Percentiles rank a stretch among this genome's conserved stretches.
Evolutionary conservation across 768 basidiomycete genomes (phyloP).

Genomic region (Leccinellum albellum): DNA sequence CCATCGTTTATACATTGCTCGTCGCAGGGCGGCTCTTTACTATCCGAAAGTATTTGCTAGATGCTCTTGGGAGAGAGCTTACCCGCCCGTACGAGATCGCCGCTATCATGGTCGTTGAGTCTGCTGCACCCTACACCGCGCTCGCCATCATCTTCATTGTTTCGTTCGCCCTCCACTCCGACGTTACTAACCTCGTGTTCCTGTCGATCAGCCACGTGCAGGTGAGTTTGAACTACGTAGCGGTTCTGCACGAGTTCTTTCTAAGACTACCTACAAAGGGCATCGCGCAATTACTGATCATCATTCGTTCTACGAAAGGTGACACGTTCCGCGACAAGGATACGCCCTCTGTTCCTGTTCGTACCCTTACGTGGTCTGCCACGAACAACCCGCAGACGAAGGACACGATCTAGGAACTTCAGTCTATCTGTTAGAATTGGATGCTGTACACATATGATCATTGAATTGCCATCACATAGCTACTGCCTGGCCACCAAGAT

Average conservation of each 20-base stretch:
- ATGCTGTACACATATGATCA: no score
- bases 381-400: not conserved
- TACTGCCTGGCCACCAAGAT: no score
- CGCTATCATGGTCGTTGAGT: conserved; percentile 35
- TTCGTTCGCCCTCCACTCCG: conserved; percentile 20
- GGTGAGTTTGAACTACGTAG: conserved; percentile 15
- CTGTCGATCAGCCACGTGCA: conserved; percentile 31
- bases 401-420: not conserved
- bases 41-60: not conserved
- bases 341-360: not conserved
- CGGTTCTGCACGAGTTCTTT: not conserved
- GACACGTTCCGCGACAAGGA: conserved; percentile 11
- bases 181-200: conserved; percentile 33
- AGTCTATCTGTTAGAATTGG: no score
- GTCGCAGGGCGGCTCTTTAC: not conserved
- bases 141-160: conserved; percentile 32
- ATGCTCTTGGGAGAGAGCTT: conserved; percentile 11
- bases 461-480: no score
- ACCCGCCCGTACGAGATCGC: conserved; percentile 26
- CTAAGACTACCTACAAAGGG: conserved; percentile 16
- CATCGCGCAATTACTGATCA: conserved; percentile 34
- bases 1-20: conserved; percentile 27
- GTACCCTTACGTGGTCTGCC: not conserved
- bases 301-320: conserved; percentile 34
- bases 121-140: conserved; percentile 28